Evolutionary conservation across 192 early-diverging fungal species (phyloP).

Genomic region (Dissophora globulifera): DNA sequence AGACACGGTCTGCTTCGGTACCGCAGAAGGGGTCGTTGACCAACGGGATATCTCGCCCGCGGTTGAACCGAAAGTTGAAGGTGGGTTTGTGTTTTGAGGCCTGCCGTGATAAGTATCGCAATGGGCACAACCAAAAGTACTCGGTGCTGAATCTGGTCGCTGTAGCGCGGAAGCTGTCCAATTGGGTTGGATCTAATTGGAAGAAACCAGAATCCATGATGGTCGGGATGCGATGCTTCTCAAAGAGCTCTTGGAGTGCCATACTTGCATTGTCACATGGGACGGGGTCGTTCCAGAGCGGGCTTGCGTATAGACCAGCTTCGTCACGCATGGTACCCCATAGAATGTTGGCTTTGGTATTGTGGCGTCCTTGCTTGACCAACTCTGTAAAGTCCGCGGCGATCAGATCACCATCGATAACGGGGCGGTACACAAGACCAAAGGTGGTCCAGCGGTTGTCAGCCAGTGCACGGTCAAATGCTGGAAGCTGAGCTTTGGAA

Average conservation of each 20-base stretch:
- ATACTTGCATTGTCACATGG: background rate
- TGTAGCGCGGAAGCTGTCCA: too few species aligned
- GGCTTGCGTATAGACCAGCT: conserved; percentile 26
- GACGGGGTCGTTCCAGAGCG: conserved; percentile 23
- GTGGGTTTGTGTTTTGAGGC: conserved; percentile 14
- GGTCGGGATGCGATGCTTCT: too few species aligned
- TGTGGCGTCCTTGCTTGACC: conserved; percentile 32
- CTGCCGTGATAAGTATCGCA: conserved; percentile 23
- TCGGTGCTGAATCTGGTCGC: conserved; percentile 29
- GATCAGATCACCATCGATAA: conserved; percentile 45
- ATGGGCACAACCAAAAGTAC: conserved; percentile 42
- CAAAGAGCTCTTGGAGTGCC: conserved; percentile 21
- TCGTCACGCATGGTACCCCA: conserved; percentile 32
- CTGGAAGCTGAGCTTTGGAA: conserved; percentile 10
- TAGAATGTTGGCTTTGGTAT: conserved; percentile 44
- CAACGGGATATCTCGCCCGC: conserved; percentile 27
- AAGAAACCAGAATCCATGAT: too few species aligned
- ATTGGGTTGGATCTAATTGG: too few species aligned
- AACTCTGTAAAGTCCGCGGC: conserved; percentile 27
- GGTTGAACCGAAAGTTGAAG: conserved; percentile 42
- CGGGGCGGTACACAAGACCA: conserved; percentile 26
- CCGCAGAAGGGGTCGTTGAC: conserved; percentile 14
- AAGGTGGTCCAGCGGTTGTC: conserved; percentile 33
- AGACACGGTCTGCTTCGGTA: conserved; percentile 24
- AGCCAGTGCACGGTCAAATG: too few species aligned